Evolutionary conservation across 2,329 filamentous ascomycete species (phyloP).

Genomic region (Ophiostoma angusticollis): DNA sequence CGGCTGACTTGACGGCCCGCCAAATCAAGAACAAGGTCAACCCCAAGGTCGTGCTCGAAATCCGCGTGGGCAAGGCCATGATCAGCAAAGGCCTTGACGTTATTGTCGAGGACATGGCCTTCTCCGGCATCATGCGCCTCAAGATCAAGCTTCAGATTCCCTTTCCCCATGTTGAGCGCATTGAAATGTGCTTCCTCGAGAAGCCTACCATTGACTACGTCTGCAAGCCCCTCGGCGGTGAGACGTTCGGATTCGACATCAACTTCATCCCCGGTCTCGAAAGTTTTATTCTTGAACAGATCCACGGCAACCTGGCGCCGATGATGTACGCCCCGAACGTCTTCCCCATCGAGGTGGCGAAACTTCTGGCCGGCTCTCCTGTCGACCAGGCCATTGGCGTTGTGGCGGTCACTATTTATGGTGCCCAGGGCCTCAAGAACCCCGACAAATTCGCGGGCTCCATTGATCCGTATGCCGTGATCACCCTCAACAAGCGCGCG

Average conservation of each 20-base stretch:
- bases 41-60: conserved; percentile 89
- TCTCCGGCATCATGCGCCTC: conserved; percentile 87
- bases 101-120: conserved; percentile 96
- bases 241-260: conserved; percentile 94
- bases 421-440: conserved; percentile 87
- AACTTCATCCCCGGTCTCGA: conserved; percentile 96
- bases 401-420: conserved; percentile 79
- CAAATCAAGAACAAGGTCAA: conserved; percentile 95
- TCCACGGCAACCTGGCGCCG: conserved; percentile 81
- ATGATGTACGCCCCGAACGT: conserved; percentile 99
- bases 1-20: conserved; percentile 74
- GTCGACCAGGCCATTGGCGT: conserved; percentile 96
- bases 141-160: conserved; percentile 96
- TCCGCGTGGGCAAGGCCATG: conserved; percentile 88
- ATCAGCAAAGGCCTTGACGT: conserved; percentile 95
- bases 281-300: conserved; percentile 86
- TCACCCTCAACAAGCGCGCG: conserved; percentile 73
- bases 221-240: conserved; percentile 92
- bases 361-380: conserved; percentile 88
- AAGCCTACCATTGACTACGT: conserved; percentile 88
- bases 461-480: conserved; percentile 75
- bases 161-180: conserved; percentile 87
- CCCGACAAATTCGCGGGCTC: conserved; percentile 86
- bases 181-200: conserved; percentile 91
- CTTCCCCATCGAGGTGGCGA: conserved; percentile 95